Evolutionary conservation across 2,329 filamentous ascomycete species (phyloP), one percentile per base, ranked within the genome.

Genomic region (Diaporthe helianthi): DNA sequence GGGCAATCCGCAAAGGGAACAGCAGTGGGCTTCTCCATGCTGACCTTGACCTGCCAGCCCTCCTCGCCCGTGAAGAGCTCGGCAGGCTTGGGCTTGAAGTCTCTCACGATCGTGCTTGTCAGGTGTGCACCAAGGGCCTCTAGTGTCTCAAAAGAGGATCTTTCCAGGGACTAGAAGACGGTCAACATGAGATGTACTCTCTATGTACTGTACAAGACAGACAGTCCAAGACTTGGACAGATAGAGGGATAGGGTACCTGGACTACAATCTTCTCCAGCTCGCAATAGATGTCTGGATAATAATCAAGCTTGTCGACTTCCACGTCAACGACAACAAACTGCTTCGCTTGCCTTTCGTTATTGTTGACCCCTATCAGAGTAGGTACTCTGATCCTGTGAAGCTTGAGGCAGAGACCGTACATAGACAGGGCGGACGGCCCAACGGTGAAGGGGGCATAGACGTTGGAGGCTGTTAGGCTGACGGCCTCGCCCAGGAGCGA

Each of bases 1-100:
- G 92, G 90, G 13, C 89, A 90, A 72, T 93, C 91, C 2, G 92
- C 92, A 74, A 91, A 87, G 0, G 89, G 86, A 24, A 94, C 89
- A 0, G 92, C 92, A 15, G 90, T 88, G 3, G 92, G 92, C 80
- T 94, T 94, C 78, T 90, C 89, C 64, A 94, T 80, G 29, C 82
- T 81, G 46, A 94, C 83, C 70, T 83, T 85, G 63, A 94, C 80
- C 69, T 83, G 83, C 79, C 86, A 85, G 17, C 81, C 80, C 26
- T 81, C 75, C 51, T 82, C 55, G 10, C 78, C 46, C 76, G 76
- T 72, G 53, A 73, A 74, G n/a, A 76, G 74, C 67, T 75, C 75
- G 36, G 76, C 73, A 68, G 75, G 61, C 73, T 72, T 52, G 75
- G 71, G 70, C 49, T 75, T 75, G 71, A 87, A 80, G 36, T 83